Evolutionary conservation across 2,329 filamentous ascomycete genomes (phyloP).

Genomic region (Cladophialophora exuberans): DNA sequence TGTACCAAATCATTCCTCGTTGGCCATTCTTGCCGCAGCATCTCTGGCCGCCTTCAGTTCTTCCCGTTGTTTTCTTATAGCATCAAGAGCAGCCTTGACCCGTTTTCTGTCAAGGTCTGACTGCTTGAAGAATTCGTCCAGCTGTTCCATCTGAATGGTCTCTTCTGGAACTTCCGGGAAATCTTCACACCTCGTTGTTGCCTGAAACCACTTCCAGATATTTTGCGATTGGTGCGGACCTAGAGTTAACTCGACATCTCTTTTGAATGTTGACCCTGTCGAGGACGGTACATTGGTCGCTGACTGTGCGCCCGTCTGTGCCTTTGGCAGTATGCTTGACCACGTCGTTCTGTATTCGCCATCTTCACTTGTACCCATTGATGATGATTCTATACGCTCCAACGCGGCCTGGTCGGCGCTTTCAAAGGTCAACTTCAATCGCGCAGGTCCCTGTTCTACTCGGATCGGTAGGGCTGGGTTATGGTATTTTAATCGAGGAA

Average conservation of each 20-base stretch:
- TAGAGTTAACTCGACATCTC: slow-evolving; percentile 34
- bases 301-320: slow-evolving; percentile 14
- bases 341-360: slow-evolving; percentile 15
- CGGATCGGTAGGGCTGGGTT: slow-evolving; percentile 86
- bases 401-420: slow-evolving; percentile 19
- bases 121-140: slow-evolving; percentile 40
- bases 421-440: slow-evolving; percentile 46
- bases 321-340: slow-evolving; percentile 20
- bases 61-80: slow-evolving; percentile 49
- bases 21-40: slow-evolving; percentile 47
- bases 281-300: slow-evolving; percentile 14
- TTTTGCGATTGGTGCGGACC: slow-evolving; percentile 41
- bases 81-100: slow-evolving; percentile 44
- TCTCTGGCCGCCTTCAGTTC: slow-evolving; percentile 49
- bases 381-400: slow-evolving; percentile 5
- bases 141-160: slow-evolving; percentile 39
- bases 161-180: slow-evolving; percentile 41
- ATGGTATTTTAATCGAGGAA: slow-evolving; percentile 90
- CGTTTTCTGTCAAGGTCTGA: slow-evolving; percentile 45
- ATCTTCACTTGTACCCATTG: slow-evolving; percentile 4
- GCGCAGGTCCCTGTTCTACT: slow-evolving; percentile 62
- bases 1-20: slow-evolving; percentile 27
- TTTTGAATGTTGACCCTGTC: slow-evolving; percentile 41
- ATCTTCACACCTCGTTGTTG: slow-evolving; percentile 45
- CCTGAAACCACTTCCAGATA: slow-evolving; percentile 49